Evolutionary conservation across 257 asterid genomes (phyloP).

Genomic region (Buddleja alternifolia): DNA sequence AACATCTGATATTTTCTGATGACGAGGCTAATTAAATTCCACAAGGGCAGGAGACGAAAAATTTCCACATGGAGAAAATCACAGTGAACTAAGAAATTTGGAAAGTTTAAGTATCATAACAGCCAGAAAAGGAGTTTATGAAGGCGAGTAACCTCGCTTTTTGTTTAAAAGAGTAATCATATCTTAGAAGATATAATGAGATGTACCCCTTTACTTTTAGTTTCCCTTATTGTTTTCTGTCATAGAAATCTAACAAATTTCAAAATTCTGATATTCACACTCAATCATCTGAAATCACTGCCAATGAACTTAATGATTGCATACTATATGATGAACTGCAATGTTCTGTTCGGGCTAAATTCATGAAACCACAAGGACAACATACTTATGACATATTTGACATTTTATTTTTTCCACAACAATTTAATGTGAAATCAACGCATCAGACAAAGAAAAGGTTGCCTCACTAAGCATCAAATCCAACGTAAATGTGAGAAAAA

Average conservation of each 20-base stretch:
- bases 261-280: not conserved
- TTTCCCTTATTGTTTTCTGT: not conserved
- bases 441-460: not conserved
- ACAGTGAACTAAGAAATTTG: too few relatives aligned
- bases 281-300: too few relatives aligned
- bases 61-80: not conserved
- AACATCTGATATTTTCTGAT: too few relatives aligned
- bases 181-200: not conserved
- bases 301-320: too few relatives aligned
- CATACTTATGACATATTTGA: not conserved
- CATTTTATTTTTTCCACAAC: not conserved
- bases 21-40: too few relatives aligned
- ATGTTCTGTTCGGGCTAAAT: not conserved
- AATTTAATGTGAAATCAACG: not conserved
- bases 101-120: too few relatives aligned
- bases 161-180: not conserved
- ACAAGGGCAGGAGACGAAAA: too few relatives aligned
- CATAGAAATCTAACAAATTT: not conserved
- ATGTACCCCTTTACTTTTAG: too few relatives aligned
- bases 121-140: too few relatives aligned
- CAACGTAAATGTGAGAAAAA: conserved; percentile 7
- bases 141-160: too few relatives aligned
- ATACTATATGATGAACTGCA: conserved; percentile 3
- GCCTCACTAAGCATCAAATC: conserved; percentile 8
- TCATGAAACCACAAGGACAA: not conserved